phyloP scores from a whole-genome alignment of 495 filamentous ascomycete species.

The Parachaetomium inaequale region DNA sequence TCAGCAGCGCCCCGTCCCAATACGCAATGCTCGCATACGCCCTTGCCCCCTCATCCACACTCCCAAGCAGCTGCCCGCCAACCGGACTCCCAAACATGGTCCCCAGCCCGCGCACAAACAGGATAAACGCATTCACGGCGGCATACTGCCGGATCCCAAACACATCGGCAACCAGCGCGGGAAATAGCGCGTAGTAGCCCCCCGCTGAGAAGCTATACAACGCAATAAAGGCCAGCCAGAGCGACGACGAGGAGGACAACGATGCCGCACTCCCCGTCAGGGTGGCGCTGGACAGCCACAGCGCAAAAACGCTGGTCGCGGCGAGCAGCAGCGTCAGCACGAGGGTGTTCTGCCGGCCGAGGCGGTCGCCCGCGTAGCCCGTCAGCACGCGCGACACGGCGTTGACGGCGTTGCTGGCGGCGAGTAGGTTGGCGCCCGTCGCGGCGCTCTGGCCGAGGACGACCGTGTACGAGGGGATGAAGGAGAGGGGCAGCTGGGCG shows the following conservation, averaged over 20 bases:
- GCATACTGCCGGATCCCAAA: conserved; percentile 58
- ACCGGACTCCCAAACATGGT: conserved; percentile 54
- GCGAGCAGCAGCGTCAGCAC: conserved; percentile 48
- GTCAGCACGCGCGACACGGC: conserved; percentile 49
- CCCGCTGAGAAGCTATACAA: conserved; percentile 52
- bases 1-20: conserved; percentile 39
- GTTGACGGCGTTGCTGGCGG: conserved; percentile 54
- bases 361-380: conserved; percentile 48
- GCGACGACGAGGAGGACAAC: conserved; percentile 13
- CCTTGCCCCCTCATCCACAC: conserved; percentile 18
- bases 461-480: conserved; percentile 46
- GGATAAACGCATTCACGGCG: conserved; percentile 56
- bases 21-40: conserved; percentile 31
- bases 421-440: conserved; percentile 49
- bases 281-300: conserved; percentile 49
- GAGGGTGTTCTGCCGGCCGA: conserved; percentile 54
- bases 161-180: conserved; percentile 52
- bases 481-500: conserved; percentile 44
- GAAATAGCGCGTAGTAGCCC: conserved; percentile 47
- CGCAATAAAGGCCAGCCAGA: conserved; percentile 53
- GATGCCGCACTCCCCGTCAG: conserved; percentile 5
- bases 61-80: conserved; percentile 41
- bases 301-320: conserved; percentile 44
- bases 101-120: conserved; percentile 53
- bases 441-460: conserved; percentile 39